Percentiles rank a stretch among this genome's conserved stretches.
These are phyloP conservation scores for Eucalyptus tenuipes DNA, from an alignment of 345 rosid species.

Conservation along the genomic window DNA sequence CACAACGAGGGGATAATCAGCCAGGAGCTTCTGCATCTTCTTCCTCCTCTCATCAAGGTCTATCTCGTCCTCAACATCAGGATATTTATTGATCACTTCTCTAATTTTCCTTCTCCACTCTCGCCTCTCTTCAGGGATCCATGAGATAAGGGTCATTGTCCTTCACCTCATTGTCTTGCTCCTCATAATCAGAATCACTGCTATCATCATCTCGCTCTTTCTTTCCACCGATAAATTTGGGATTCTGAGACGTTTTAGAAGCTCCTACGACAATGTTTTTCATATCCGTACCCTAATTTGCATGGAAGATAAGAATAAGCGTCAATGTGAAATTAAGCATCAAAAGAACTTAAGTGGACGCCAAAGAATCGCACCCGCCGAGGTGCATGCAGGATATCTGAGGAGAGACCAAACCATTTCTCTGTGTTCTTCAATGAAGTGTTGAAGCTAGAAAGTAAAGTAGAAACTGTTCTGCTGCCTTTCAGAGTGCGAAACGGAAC, in stretches of 20 bases:
- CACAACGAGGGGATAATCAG: conserved; percentile 73
- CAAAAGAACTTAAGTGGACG: neutral
- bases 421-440: neutral
- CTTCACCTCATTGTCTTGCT: neutral
- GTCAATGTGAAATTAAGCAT: neutral
- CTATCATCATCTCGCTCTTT: neutral
- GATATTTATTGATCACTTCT: conserved; percentile 45
- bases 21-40: conserved; percentile 67
- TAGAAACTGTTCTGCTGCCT: neutral
- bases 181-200: neutral
- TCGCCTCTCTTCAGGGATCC: conserved; percentile 56
- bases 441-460: neutral
- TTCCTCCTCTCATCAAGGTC: conserved; percentile 51
- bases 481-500: neutral
- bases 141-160: conserved; percentile 23
- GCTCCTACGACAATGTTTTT: neutral
- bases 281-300: neutral
- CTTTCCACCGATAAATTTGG: neutral
- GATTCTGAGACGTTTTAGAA: neutral
- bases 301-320: neutral
- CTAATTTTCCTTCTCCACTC: conserved; percentile 79
- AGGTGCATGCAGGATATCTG: neutral
- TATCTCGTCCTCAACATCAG: conserved; percentile 41
- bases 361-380: neutral
- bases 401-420: neutral